phyloP scores from a whole-genome alignment of 2,329 filamentous ascomycete genomes.

The Balansia obtecta region DNA sequence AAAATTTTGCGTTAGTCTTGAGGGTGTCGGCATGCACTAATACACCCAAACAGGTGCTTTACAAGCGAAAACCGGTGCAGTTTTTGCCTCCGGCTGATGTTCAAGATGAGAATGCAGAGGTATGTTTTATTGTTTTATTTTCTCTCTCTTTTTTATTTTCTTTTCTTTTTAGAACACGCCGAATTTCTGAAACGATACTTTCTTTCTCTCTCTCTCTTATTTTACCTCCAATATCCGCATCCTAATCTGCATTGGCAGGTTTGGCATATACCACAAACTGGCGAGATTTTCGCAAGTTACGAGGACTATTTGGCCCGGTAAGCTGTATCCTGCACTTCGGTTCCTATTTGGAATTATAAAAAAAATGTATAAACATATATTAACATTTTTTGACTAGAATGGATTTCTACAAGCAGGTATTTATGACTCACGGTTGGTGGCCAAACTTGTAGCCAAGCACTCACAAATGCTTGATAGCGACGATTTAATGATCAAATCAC shows the following conservation, averaged over 20 bases:
- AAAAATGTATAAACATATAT: background rate
- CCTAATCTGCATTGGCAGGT: constrained; percentile 43
- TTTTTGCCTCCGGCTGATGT: constrained; percentile 60
- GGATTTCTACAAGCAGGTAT: constrained; percentile 85
- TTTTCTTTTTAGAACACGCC: background rate
- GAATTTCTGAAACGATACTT: background rate
- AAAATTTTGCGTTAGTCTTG: background rate
- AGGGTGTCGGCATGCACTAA: background rate
- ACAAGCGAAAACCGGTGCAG: constrained; percentile 89
- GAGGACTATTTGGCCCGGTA: constrained; percentile 79
- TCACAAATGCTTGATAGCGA: constrained; percentile 36
- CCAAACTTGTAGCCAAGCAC: background rate
- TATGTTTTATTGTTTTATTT: constrained; percentile 34
- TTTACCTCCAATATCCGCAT: background rate
- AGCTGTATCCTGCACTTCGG: constrained; percentile 16
- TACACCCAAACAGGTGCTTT: constrained; percentile 57
- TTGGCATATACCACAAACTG: constrained; percentile 83
- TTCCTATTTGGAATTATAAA: background rate
- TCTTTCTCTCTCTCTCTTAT: too few relatives aligned
- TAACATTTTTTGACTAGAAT: constrained; percentile 39
- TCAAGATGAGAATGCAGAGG: constrained; percentile 74
- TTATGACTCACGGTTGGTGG: background rate
- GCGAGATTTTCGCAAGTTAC: constrained; percentile 80
- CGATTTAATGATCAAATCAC: constrained; percentile 94
- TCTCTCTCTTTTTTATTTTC: too few relatives aligned